Percentiles rank a stretch among this genome's conserved stretches.
Conservation (phyloP, 352 stramenopile genomes). For the Globisporangium carolinianum region DNA sequence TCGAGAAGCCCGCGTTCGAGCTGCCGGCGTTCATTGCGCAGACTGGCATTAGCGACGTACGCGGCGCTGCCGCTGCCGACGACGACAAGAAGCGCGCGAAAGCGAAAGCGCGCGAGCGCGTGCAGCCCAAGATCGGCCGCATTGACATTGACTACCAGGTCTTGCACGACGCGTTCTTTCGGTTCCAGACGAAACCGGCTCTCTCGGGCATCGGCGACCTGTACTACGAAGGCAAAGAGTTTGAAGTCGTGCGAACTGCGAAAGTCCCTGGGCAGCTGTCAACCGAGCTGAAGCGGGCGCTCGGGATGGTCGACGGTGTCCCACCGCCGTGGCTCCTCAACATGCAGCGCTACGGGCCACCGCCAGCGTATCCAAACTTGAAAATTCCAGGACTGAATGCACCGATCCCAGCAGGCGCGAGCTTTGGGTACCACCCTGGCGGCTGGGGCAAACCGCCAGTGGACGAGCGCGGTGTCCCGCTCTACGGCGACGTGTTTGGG, state of each 20-base stretch:
- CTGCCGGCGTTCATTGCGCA: slow-evolving; percentile 98
- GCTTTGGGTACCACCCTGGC: slow-evolving; percentile 95
- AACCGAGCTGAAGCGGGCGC: slow-evolving; percentile 82
- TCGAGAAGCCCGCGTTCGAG: slow-evolving; percentile 94
- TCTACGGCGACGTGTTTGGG: slow-evolving; percentile 97
- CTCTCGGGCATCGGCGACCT: slow-evolving; percentile 80
- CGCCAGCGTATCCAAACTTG: slow-evolving; percentile 94
- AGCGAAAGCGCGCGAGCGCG: slow-evolving; percentile 88
- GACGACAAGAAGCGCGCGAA: slow-evolving; percentile 91
- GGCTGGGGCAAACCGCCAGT: slow-evolving; percentile 98
- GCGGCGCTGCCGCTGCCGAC: slow-evolving; percentile 64
- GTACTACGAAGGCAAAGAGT: slow-evolving; percentile 99
- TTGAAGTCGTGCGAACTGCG: slow-evolving; percentile 87
- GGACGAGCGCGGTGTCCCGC: slow-evolving; percentile 90
- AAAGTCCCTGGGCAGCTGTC: slow-evolving; percentile 89
- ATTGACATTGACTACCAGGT: slow-evolving; percentile 99
- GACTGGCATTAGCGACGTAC: slow-evolving; percentile 88
- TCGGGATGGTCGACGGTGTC: slow-evolving; percentile 91
- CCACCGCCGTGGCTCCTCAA: slow-evolving; percentile 98
- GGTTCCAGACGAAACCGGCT: slow-evolving; percentile 97
- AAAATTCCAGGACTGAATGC: slow-evolving; percentile 97
- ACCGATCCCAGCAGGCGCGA: slow-evolving; percentile 90
- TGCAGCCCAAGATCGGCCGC: slow-evolving; percentile 94
- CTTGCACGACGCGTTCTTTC: slow-evolving; percentile 98
- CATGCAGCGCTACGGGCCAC: slow-evolving; percentile 97